phyloP scores from a whole-genome alignment of 176 grass and related monocot genomes.

The Puya raimondii region DNA sequence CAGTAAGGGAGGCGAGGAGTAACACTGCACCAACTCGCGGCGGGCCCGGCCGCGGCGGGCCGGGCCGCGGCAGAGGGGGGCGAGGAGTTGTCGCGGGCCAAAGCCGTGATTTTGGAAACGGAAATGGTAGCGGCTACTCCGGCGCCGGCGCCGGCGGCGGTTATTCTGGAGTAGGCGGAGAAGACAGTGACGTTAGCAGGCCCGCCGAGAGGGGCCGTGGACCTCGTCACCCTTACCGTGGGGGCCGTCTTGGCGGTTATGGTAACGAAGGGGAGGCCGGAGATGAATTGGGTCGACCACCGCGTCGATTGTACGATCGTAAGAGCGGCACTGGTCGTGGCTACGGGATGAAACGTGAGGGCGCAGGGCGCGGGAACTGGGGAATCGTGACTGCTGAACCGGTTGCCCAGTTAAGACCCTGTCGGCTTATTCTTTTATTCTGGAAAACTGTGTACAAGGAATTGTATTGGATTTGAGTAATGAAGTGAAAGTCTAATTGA shows the following conservation, averaged over 20 bases:
- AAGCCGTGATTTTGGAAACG: slow-evolving; percentile 37
- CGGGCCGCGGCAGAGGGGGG: slow-evolving; percentile 39
- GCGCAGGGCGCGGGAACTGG: slow-evolving; percentile 67
- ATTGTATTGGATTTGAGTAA: background rate
- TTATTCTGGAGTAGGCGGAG: slow-evolving; percentile 14
- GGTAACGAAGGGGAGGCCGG: slow-evolving; percentile 27
- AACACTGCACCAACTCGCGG: slow-evolving; percentile 36
- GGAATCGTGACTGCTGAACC: slow-evolving; percentile 47
- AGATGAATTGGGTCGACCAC: slow-evolving; percentile 35
- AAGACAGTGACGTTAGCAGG: slow-evolving; percentile 30
- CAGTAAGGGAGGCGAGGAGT: slow-evolving; percentile 54
- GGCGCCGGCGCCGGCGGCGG: slow-evolving; percentile 25
- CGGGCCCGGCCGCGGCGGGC: slow-evolving; percentile 31
- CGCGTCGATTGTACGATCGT: slow-evolving; percentile 39
- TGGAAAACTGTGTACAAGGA: background rate
- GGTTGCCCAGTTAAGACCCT: slow-evolving; percentile 32
- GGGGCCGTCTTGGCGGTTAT: slow-evolving; percentile 32
- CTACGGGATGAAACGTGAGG: slow-evolving; percentile 67
- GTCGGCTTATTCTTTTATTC: background rate
- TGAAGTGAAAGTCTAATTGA: background rate
- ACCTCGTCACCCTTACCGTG: slow-evolving; percentile 35
- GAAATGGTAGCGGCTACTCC: slow-evolving; percentile 20
- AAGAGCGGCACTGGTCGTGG: slow-evolving; percentile 60
- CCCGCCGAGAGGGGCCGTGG: slow-evolving; percentile 28
- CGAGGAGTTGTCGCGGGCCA: slow-evolving; percentile 31